Evolutionary conservation across 768 basidiomycete species (phyloP), one percentile per base, ranked within the genome.

Genomic region (Dentipellis fragilis): DNA sequence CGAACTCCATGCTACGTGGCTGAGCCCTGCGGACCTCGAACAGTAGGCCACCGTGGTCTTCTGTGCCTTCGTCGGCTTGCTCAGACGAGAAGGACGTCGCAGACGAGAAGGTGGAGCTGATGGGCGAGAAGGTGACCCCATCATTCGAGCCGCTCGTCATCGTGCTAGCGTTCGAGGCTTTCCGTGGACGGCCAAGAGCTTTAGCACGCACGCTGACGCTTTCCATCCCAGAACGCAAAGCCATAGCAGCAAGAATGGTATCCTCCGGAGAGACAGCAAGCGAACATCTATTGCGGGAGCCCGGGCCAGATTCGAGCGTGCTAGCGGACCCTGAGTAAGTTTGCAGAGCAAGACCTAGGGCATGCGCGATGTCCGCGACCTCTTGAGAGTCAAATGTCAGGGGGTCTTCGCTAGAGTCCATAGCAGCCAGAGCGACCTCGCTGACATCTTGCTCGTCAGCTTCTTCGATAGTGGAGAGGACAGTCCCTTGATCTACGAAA

Each of bases 1-100:
- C 17, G 42, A 53, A 53, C 17, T 53, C 52, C 39, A 53, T 53
- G 52, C 52, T 53, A 17, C 42, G 23, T 8, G 52, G n/a, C n/a
- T 53, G 36, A 3, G 37, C 40, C n/a, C 52, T 40, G 12, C 52
- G 39, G 12, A 53, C 52, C 40, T 40, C 52, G 17, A 51, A 38
- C 37, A 38, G 10, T 11, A 51, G 23, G n/a, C 19, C 51, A 6
- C 37, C 51, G 34, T 51, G 34, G 51, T 22, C n/a, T 17, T 34
- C 51, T 12, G 12, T 19, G 9, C 10, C 42, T 12, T 34, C 40
- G 4, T 53, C 39, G 4, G 39, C 38, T n/a, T 40, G 17, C 21
- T 23, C 19, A 12, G 48, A 16, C 17, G 48, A 22, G 19, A 53
- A 29, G 21, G 38, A 40, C 38, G 52, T 53, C n/a, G 22, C 42